Percentiles rank a stretch among this genome's conserved stretches.
These are phyloP conservation scores for Leishmania amazonensis DNA, from an alignment of 208 protist genomes.

Conservation along the genomic window DNA sequence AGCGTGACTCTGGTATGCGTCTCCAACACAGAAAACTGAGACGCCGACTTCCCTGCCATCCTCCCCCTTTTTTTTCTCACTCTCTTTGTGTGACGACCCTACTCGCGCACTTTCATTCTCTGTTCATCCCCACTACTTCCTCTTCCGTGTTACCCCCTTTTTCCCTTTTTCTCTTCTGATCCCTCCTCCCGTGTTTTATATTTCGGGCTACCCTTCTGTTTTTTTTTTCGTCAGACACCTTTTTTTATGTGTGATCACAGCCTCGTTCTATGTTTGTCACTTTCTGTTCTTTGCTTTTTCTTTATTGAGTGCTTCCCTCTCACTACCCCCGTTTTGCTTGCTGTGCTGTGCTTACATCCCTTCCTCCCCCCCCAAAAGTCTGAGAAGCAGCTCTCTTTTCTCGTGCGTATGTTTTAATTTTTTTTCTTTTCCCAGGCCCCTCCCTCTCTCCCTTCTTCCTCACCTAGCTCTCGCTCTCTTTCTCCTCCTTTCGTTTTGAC, in stretches of 20 bases:
- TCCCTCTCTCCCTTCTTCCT: neutral
- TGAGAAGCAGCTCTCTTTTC: neutral
- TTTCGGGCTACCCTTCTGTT: neutral
- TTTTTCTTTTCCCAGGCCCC: neutral
- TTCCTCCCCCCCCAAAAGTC: neutral
- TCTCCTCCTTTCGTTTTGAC: neutral
- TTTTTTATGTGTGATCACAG: neutral
- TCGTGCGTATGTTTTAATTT: neutral
- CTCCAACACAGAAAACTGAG: neutral
- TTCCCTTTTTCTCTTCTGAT: neutral
- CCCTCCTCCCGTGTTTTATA: neutral
- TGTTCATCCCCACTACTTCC: neutral
- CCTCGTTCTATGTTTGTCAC: conserved; percentile 9
- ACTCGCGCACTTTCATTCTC: neutral
- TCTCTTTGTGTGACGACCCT: neutral
- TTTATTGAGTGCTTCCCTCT: neutral
- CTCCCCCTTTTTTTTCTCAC: neutral
- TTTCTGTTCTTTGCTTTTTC: neutral
- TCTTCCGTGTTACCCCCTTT: neutral
- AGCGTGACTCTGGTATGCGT: neutral
- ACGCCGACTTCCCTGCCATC: neutral
- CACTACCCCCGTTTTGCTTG: neutral
- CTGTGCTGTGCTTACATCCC: neutral
- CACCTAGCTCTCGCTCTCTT: neutral
- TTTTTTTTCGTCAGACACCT: neutral